phyloP scores from a whole-genome alignment of 78 protist genomes.

The Dictyostelium brefeldianum region DNA sequence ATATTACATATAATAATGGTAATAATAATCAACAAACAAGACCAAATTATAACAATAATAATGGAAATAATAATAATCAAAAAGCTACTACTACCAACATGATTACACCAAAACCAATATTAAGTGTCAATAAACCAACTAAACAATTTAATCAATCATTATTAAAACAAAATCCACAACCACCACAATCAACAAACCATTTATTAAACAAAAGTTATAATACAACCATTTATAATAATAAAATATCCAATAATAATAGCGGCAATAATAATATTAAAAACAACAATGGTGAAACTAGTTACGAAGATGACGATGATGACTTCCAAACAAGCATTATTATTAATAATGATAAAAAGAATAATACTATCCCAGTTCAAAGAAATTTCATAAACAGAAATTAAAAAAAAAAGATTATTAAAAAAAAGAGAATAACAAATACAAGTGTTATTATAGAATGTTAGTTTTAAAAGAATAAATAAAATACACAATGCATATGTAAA shows the following conservation, averaged over 20 bases:
- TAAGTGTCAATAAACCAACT: too few species aligned
- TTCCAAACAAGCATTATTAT: neutral
- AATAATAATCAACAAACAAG: neutral
- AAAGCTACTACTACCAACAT: too few species aligned
- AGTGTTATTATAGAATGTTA: neutral
- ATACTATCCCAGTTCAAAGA: neutral
- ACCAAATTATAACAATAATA: neutral
- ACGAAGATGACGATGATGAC: neutral
- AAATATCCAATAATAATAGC: neutral
- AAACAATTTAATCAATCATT: neutral
- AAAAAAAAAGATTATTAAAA: neutral
- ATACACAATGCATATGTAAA: too few species aligned
- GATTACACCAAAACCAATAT: too few species aligned
- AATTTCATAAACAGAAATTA: neutral
- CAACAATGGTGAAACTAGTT: neutral
- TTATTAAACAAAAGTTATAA: neutral
- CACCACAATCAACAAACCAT: conserved; percentile 4
- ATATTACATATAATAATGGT: neutral
- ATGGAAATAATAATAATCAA: too few species aligned
- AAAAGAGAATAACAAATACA: neutral
- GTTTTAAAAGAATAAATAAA: too few species aligned
- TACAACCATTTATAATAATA: neutral
- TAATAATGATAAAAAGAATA: too few species aligned
- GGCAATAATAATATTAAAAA: neutral
- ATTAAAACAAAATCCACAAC: neutral